Evolutionary conservation across 768 basidiomycete species (phyloP).

Genomic region (Kwoniella botswanensis): DNA sequence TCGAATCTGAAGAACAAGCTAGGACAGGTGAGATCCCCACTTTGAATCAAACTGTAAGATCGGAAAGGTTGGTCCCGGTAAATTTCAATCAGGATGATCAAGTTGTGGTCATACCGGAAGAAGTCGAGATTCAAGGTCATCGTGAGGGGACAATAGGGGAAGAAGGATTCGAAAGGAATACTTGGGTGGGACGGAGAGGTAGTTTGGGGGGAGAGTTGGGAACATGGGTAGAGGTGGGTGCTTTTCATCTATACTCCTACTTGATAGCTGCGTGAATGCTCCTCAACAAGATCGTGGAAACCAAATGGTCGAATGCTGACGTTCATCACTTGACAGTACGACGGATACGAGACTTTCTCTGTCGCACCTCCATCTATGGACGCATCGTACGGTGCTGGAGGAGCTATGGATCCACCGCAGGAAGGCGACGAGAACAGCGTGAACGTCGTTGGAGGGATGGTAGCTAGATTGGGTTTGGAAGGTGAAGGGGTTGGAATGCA

Average conservation of each 20-base stretch:
- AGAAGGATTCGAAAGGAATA: constrained; percentile 26
- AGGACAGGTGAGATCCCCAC: constrained; percentile 35
- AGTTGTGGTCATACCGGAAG: constrained; percentile 4
- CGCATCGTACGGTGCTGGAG: constrained; percentile 48
- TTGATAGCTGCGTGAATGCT: neutral
- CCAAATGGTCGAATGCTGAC: neutral
- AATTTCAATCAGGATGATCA: constrained; percentile 24
- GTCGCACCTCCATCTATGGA: constrained; percentile 49
- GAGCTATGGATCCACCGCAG: constrained; percentile 55
- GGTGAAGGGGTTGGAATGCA: constrained; percentile 31
- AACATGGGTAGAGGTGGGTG: constrained; percentile 51
- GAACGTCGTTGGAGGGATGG: constrained; percentile 43
- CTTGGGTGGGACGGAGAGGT: constrained; percentile 36
- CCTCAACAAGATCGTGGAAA: neutral
- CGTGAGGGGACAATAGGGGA: neutral
- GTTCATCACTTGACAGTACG: constrained; percentile 35
- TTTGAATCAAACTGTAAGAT: constrained; percentile 17
- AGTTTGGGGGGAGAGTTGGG: constrained; percentile 47
- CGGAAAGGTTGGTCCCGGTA: constrained; percentile 29
- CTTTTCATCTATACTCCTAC: neutral
- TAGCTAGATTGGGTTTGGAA: constrained; percentile 45
- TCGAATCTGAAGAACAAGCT: constrained; percentile 45
- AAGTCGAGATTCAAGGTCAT: neutral
- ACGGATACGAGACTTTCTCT: constrained; percentile 58
- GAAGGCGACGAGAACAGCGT: constrained; percentile 43